Evolutionary conservation across 352 stramenopile species (phyloP), one percentile per base, ranked within the genome.

Genomic region (Thraustochytrium striatum): DNA sequence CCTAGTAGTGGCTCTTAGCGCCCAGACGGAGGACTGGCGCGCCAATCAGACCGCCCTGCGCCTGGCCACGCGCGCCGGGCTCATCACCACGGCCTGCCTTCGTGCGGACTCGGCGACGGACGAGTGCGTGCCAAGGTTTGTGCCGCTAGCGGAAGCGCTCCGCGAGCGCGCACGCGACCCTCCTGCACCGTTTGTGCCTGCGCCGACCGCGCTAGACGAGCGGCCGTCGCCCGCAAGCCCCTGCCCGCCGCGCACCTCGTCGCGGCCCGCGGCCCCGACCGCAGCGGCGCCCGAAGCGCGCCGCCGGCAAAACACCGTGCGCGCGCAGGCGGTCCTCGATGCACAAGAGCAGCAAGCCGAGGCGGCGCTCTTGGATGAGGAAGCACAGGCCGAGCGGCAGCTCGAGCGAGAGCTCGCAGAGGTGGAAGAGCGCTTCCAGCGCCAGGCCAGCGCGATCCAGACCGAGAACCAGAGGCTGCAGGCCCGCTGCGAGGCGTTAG

Each of bases 81-180:
- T 61, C 30, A 35, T 75, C 65, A 75, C 58, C 50, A 68, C 65
- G 3, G 65, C 52, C 5, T 75, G 65, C 65, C 38, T 61, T 25
- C 44, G 65, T 61, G 5, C 5, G n/a, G 52, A 58, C 13, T 38
- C 25, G 11, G 16, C 21, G 61, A 43, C 9, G 21, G 0, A 39
- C 9, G 7, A 43, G 16, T 21, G 19, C 13, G 8, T 16, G 2
- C 30, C 47, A 25, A 21, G 39, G 11, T 0, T 35, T 32, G 32
- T 61, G n/a, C 44, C 52, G 8, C n/a, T 61, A 2, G n/a, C 39
- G 3, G 43, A 44, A 30, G 41, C 61, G 11, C 33, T 13, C 3
- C 21, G 11, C 50, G 30, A 38, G 9, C 32, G 43, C n/a, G 65
- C 32, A 9, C 28, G 41, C 21, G 44, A 61, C 16, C 36, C 8